Percentiles rank a stretch among this genome's conserved stretches.
Evolutionary conservation across 371 early-diverging fungal genomes (phyloP).

Genomic region (Apophysomyces sp.): DNA sequence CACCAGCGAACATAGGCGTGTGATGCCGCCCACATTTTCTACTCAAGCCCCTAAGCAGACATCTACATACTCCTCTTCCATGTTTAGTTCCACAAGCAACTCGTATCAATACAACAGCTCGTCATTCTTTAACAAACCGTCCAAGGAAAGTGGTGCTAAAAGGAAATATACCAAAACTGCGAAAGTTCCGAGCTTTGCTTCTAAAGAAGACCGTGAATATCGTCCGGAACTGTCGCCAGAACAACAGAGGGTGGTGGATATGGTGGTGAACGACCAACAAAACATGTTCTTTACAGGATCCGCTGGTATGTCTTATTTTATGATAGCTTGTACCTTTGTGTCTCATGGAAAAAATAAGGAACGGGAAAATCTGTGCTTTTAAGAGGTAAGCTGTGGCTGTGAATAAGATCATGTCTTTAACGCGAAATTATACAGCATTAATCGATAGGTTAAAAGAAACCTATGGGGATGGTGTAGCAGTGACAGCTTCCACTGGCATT

Average conservation of each 20-base stretch:
- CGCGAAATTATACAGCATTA: not conserved
- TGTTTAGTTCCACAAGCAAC: no score
- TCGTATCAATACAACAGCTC: not conserved
- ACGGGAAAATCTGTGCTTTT: slow-evolving; percentile 79
- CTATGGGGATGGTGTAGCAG: slow-evolving; percentile 49
- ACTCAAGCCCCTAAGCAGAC: no score
- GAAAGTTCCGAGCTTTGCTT: not conserved
- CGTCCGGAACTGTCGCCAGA: slow-evolving; percentile 48
- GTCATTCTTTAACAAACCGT: not conserved
- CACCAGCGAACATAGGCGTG: no score
- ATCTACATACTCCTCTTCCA: no score
- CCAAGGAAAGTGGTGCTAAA: not conserved
- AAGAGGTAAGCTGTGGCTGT: slow-evolving; percentile 24
- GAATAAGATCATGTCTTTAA: not conserved
- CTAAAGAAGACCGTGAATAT: not conserved
- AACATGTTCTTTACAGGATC: slow-evolving; percentile 83
- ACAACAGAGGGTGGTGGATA: slow-evolving; percentile 57
- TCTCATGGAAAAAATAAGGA: slow-evolving; percentile 35
- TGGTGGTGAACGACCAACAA: slow-evolving; percentile 53
- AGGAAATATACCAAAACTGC: not conserved
- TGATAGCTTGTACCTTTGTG: not conserved
- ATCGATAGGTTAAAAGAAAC: slow-evolving; percentile 50
- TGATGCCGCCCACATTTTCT: no score
- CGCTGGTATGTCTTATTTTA: slow-evolving; percentile 50
- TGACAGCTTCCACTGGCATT: slow-evolving; percentile 90